Evolutionary conservation across 208 protist genomes (phyloP), one percentile per base, ranked within the genome.

Genomic region (Crithidia mellificae): DNA sequence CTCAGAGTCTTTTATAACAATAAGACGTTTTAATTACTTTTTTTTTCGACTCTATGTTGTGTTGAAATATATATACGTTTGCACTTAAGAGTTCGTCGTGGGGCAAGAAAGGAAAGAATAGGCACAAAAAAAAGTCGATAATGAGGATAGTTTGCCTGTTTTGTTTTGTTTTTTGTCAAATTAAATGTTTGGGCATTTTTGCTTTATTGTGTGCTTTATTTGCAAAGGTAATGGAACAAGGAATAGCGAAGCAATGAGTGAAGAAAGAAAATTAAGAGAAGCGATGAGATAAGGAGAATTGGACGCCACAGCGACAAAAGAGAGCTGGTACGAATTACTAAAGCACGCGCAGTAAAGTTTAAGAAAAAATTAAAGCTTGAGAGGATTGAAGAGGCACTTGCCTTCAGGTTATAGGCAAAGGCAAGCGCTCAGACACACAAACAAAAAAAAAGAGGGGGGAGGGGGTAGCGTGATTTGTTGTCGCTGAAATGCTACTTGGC

Each of bases 261-360:
- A 47, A 47, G n/a, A 17, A 47, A 47, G 14, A 47, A 15, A 6
- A 47, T 47, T 38, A n/a, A 47, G 57, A 49, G 27, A 50, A 57
- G 12, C 34, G 11, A 38, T 12, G 19, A 20, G 14, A 47, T 20
- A 17, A 47, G n/a, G 14, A 47, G 41, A 6, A 47, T 47, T 38
- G n/a, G n/a, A n/a, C n/a, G 34, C 34, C 34, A 38, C 41, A 47
- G 41, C 41, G 41, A 14, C 9, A 17, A 47, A 6, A 15, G 41
- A n/a, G 41, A 47, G 41, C 5, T 17, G 41, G 19, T 38, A 38
- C 34, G 7, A 38, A 11, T 12, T 38, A 6, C 11, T 15, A 47
- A 15, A 6, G 41, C 14, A 47, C 41, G n/a, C 34, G 11, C 34
- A 47, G n/a, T 6, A 47, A 6, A 20, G 6, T 14, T 20, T 6